These are phyloP conservation scores for Phytophthora aleatoria DNA, from an alignment of 352 stramenopile species.

Conservation along the genomic window DNA sequence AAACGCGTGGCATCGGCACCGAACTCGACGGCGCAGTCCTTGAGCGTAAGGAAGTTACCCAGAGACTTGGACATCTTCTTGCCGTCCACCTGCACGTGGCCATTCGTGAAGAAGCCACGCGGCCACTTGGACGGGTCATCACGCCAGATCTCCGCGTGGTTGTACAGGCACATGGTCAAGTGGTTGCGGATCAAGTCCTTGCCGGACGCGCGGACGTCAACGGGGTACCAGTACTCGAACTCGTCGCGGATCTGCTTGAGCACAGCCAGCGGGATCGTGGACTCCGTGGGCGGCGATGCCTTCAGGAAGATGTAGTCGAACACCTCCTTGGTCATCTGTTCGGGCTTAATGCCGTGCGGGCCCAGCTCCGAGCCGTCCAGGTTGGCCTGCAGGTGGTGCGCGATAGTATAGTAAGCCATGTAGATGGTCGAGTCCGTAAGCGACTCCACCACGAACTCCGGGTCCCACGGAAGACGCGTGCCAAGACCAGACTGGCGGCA, in stretches of 20 bases:
- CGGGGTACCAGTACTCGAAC: constrained; percentile 99
- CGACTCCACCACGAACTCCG: constrained; percentile 98
- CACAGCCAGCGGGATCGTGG: constrained; percentile 87
- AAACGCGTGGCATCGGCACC: constrained; percentile 97
- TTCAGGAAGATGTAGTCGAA: constrained; percentile 99
- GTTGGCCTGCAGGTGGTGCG: constrained; percentile 97
- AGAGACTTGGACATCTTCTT: constrained; percentile 99
- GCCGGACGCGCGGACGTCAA: constrained; percentile 97
- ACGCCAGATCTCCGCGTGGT: constrained; percentile 99
- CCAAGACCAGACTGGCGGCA: constrained; percentile 98
- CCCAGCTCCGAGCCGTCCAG: constrained; percentile 93
- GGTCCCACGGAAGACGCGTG: constrained; percentile 98
- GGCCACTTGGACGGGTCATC: constrained; percentile 98
- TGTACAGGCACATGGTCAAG: constrained; percentile 99
- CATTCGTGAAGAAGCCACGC: constrained; percentile 98
- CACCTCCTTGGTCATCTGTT: constrained; percentile 94
- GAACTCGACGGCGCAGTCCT: constrained; percentile 97
- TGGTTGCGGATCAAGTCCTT: constrained; percentile 98
- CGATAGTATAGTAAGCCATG: constrained; percentile 99
- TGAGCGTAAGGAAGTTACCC: constrained; percentile 99
- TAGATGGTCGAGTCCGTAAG: constrained; percentile 99
- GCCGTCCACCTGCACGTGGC: constrained; percentile 96
- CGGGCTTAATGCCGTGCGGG: constrained; percentile 82
- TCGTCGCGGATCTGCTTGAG: constrained; percentile 95
- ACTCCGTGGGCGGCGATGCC: constrained; percentile 83